phyloP scores from a whole-genome alignment of 257 asterid species.

The Petrea volubilis region DNA sequence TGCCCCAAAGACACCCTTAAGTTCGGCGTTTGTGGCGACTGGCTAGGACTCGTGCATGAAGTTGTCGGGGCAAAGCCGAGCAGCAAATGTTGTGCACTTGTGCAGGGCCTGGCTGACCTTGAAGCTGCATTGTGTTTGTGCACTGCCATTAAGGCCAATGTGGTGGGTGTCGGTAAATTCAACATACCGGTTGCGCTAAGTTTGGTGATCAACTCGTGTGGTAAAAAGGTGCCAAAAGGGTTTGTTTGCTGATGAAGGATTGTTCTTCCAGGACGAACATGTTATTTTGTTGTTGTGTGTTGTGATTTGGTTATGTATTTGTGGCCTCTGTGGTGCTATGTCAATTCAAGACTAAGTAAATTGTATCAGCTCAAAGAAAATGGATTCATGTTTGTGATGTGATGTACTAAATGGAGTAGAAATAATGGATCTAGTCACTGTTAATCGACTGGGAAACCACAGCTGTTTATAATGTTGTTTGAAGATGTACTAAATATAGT shows the following conservation, averaged over 20 bases:
- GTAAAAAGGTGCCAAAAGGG: constrained; percentile 77
- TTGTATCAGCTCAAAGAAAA: no score
- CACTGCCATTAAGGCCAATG: constrained; percentile 79
- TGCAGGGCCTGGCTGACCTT: constrained; percentile 71
- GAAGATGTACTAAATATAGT: no score
- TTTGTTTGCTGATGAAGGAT: constrained; percentile 47
- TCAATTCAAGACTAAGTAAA: no score
- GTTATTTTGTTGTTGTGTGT: not conserved
- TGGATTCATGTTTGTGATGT: no score
- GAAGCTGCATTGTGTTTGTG: constrained; percentile 91
- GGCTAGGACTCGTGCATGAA: constrained; percentile 85
- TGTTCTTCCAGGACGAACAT: not conserved
- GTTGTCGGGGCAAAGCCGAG: constrained; percentile 66
- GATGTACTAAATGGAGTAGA: not conserved
- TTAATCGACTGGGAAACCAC: no score
- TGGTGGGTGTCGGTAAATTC: constrained; percentile 48
- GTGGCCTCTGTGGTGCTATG: not conserved
- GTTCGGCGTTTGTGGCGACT: constrained; percentile 84
- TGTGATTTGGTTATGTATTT: constrained; percentile 13
- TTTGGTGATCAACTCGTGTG: constrained; percentile 68
- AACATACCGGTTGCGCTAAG: constrained; percentile 67
- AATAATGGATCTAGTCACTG: not conserved
- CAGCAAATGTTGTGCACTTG: constrained; percentile 57
- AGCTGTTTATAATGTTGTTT: no score
- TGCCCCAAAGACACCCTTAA: constrained; percentile 82